These are phyloP conservation scores for Penstemon barbatus DNA, from an alignment of 257 asterid species.

Conservation along the genomic window DNA sequence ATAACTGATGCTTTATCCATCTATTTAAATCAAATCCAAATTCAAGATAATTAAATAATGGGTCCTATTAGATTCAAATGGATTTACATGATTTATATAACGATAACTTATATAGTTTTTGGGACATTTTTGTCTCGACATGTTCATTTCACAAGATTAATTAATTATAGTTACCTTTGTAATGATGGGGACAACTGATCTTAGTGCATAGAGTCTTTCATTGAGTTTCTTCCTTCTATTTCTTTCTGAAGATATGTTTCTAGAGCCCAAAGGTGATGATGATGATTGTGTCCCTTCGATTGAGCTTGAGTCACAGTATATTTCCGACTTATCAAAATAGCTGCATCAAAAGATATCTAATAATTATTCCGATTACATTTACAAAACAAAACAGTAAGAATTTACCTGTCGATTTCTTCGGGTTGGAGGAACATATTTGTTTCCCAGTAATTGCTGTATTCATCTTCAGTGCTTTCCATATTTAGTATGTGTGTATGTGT, in stretches of 20 bases:
- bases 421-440: constrained; percentile 54
- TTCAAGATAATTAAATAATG: neutral
- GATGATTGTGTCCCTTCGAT: constrained; percentile 56
- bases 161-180: constrained; percentile 49
- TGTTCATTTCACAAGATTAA: no score
- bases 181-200: constrained; percentile 84
- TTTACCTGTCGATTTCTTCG: constrained; percentile 56
- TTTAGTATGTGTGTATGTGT: neutral
- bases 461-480: constrained; percentile 54
- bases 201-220: constrained; percentile 66
- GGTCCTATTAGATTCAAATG: neutral
- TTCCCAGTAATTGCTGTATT: constrained; percentile 53
- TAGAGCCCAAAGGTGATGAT: constrained; percentile 49
- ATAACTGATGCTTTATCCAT: constrained; percentile 85
- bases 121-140: no score
- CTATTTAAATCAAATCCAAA: constrained; percentile 24
- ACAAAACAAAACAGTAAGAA: neutral
- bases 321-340: constrained; percentile 49
- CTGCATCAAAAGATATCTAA: constrained; percentile 25
- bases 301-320: constrained; percentile 71
- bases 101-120: no score
- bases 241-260: constrained; percentile 75
- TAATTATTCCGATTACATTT: neutral
- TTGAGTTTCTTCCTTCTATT: constrained; percentile 77
- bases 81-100: no score